These are phyloP conservation scores for Phytophthora tentaculata DNA, from an alignment of 352 stramenopile genomes.

Conservation along the genomic window DNA sequence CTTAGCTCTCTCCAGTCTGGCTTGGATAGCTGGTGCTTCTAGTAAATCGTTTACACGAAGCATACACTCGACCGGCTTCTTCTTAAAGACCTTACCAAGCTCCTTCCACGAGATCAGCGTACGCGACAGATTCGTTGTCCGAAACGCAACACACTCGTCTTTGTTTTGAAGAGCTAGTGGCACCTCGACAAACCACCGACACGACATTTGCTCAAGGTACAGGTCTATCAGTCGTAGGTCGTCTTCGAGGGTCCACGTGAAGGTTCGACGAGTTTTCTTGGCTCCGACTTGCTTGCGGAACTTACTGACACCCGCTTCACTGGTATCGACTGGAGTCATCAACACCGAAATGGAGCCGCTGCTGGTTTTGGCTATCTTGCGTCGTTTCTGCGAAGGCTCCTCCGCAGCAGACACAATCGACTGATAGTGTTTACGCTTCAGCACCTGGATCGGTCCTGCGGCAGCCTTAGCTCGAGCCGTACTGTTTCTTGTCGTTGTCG, in stretches of 20 bases:
- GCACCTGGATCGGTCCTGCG: constrained; percentile 45
- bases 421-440: constrained; percentile 69
- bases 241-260: constrained; percentile 69
- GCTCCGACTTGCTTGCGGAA: constrained; percentile 54
- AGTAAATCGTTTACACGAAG: constrained; percentile 74
- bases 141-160: constrained; percentile 75
- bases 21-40: constrained; percentile 62
- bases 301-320: constrained; percentile 43
- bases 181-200: constrained; percentile 81
- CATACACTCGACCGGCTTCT: constrained; percentile 71
- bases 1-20: constrained; percentile 68
- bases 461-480: constrained; percentile 65
- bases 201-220: constrained; percentile 79
- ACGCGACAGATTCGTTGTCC: constrained; percentile 55
- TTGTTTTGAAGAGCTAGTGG: constrained; percentile 68
- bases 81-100: constrained; percentile 62
- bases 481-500: constrained; percentile 44
- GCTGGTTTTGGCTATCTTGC: constrained; percentile 35
- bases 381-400: constrained; percentile 34
- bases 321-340: constrained; percentile 38
- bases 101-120: constrained; percentile 80
- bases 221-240: constrained; percentile 72
- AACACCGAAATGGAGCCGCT: constrained; percentile 28
- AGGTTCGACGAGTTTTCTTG: constrained; percentile 61
- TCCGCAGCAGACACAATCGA: constrained; percentile 6